phyloP scores from a whole-genome alignment of 306 rosid species.

The Vicia sativa region DNA sequence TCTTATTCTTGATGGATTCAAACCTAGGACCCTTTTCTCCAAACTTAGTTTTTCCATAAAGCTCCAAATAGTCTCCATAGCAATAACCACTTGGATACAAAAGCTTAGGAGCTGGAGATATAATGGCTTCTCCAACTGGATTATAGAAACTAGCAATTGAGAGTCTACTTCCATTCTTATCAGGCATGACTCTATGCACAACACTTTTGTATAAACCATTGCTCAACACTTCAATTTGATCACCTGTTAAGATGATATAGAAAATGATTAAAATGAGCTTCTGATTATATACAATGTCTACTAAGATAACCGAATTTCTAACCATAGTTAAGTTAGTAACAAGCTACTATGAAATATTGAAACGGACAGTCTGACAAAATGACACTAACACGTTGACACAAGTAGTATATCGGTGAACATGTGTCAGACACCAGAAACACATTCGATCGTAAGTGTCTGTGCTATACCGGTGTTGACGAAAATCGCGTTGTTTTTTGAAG shows the following conservation, averaged over 20 bases:
- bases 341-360: too few relatives aligned
- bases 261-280: neutral
- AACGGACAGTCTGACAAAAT: too few relatives aligned
- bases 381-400: neutral
- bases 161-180: conserved; percentile 69
- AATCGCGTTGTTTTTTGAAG: conserved; percentile 77
- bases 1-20: conserved; percentile 59
- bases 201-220: conserved; percentile 66
- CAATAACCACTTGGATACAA: conserved; percentile 58
- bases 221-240: conserved; percentile 73
- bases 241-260: conserved; percentile 45
- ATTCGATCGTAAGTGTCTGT: neutral
- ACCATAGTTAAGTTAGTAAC: too few relatives aligned
- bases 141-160: conserved; percentile 87
- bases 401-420: neutral
- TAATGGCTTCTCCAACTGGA: conserved; percentile 63
- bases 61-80: conserved; percentile 74
- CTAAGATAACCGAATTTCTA: too few relatives aligned
- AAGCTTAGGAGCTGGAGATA: conserved; percentile 67
- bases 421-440: neutral
- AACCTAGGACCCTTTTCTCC: conserved; percentile 70
- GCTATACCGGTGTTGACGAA: conserved; percentile 62
- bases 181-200: conserved; percentile 75
- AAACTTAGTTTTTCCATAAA: conserved; percentile 74
- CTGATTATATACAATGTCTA: too few relatives aligned